Evolutionary conservation across 805 yeast species (phyloP).

Genomic region (Candida dendrica): DNA sequence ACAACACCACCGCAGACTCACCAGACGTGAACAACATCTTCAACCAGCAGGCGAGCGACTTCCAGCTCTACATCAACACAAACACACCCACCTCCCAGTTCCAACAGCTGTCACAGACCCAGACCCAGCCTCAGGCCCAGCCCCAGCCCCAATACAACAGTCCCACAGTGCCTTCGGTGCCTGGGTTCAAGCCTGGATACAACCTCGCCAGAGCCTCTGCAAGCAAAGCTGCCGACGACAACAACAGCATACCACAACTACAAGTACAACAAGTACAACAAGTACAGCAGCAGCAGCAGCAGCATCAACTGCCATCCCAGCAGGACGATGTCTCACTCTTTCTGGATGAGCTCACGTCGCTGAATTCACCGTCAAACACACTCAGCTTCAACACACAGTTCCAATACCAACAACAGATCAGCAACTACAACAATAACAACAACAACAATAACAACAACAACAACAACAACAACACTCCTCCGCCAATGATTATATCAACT

Average conservation of each 20-base stretch:
- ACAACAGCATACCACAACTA: background rate
- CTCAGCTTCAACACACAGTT: background rate
- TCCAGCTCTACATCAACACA: constrained; percentile 1
- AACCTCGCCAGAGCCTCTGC: constrained; percentile 8
- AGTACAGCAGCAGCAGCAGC: background rate
- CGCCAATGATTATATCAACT: constrained; percentile 10
- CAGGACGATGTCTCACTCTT: constrained; percentile 8
- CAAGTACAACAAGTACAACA: background rate
- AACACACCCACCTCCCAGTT: background rate
- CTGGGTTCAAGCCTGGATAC: constrained; percentile 11
- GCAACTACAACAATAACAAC: background rate
- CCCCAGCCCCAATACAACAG: background rate
- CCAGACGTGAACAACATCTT: no score
- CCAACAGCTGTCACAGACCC: background rate
- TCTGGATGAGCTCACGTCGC: constrained; percentile 10
- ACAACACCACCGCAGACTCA: background rate
- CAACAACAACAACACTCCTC: background rate
- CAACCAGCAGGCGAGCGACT: no score
- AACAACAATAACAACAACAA: background rate
- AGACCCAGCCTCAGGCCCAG: background rate
- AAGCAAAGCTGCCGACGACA: background rate
- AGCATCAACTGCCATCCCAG: background rate
- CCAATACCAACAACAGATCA: background rate
- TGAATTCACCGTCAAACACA: constrained; percentile 6
- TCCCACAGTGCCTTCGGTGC: constrained; percentile 5